These are phyloP conservation scores for Voacanga thouarsii DNA, from an alignment of 257 asterid species.

Conservation along the genomic window DNA sequence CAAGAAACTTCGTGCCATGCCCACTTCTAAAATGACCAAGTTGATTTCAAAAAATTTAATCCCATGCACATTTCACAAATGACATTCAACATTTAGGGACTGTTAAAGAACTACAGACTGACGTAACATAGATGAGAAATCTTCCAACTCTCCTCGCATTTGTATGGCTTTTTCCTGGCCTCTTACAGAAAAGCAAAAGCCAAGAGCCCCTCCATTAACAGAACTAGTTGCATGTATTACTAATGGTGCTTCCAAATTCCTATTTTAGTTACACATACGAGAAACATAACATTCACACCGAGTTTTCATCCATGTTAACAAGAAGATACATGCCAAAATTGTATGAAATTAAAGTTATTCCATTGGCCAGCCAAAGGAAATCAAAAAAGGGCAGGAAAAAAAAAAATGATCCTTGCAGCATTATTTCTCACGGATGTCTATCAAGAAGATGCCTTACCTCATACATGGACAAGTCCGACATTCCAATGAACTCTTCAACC, in stretches of 20 bases:
- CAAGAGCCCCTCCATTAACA: not conserved
- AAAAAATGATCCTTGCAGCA: not conserved
- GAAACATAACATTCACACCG: not conserved
- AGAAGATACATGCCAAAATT: constrained; percentile 1
- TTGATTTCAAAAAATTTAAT: not conserved
- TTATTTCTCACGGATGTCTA: not conserved
- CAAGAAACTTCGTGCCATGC: not conserved
- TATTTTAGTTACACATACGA: not conserved
- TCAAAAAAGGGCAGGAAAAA: not conserved
- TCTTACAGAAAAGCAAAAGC: constrained; percentile 1
- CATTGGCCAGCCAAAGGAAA: not conserved
- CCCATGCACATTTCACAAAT: not conserved
- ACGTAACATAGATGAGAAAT: not conserved
- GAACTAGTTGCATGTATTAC: not conserved
- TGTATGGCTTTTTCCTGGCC: not conserved
- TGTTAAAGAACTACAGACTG: not conserved
- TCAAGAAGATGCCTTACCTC: constrained; percentile 36
- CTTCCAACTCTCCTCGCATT: not conserved
- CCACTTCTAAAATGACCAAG: not conserved
- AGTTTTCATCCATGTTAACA: not conserved
- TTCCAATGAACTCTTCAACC: constrained; percentile 50
- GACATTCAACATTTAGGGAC: not conserved
- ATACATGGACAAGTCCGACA: constrained; percentile 58
- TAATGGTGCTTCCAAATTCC: not conserved
- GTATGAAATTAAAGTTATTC: not conserved